phyloP scores from a whole-genome alignment of 78 protist species.

The Monocercomonoides exilis region DNA sequence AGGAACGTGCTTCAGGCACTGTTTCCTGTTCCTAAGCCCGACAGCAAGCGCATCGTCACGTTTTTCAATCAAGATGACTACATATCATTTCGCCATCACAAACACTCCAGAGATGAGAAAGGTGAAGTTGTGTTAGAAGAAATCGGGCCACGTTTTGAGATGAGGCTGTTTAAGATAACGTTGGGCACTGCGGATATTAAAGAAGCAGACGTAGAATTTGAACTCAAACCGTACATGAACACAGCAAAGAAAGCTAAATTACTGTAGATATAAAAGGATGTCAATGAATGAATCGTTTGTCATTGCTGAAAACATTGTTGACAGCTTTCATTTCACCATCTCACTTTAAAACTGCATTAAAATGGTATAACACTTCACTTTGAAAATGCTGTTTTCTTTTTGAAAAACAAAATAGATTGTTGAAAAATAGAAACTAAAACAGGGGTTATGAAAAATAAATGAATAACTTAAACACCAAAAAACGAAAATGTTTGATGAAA shows the following conservation, averaged over 20 bases:
- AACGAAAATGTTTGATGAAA: too few relatives aligned
- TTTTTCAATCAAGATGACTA: slow-evolving; percentile 79
- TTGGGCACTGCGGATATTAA: slow-evolving; percentile 76
- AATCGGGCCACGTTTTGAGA: slow-evolving; percentile 95
- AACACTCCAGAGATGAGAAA: slow-evolving; percentile 45
- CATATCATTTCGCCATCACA: slow-evolving; percentile 89
- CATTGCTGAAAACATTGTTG: too few relatives aligned
- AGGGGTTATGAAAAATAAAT: too few relatives aligned
- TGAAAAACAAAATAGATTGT: too few relatives aligned
- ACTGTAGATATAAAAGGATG: slow-evolving; percentile 16
- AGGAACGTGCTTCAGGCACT: slow-evolving; percentile 71
- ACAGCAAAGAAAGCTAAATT: slow-evolving; percentile 36
- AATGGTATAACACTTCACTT: too few relatives aligned
- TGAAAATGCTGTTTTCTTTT: too few relatives aligned
- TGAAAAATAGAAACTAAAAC: too few relatives aligned
- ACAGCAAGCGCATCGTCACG: slow-evolving; percentile 72
- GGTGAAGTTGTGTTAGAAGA: slow-evolving; percentile 71
- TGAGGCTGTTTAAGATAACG: slow-evolving; percentile 70
- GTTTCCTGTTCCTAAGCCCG: slow-evolving; percentile 92
- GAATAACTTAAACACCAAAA: too few relatives aligned
- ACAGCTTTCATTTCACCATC: too few relatives aligned
- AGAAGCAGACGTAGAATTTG: slow-evolving; percentile 95
- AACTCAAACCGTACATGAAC: slow-evolving; percentile 77
- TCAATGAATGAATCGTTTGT: background rate
- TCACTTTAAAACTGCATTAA: too few relatives aligned